Conservation (phyloP, 306 rosid species). For the Alnus rubra region DNA sequence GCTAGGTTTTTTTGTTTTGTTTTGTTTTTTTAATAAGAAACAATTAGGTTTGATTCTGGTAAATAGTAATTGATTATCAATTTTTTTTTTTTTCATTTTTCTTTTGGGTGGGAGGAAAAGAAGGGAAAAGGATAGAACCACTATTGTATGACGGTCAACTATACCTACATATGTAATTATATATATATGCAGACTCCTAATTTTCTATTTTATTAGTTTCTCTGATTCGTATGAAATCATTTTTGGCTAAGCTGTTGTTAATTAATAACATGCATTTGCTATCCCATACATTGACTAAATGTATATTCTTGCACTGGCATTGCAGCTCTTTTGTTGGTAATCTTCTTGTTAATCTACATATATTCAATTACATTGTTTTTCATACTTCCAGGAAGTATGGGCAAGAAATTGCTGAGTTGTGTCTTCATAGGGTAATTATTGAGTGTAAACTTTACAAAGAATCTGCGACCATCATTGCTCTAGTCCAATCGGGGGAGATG, state of each 20-base stretch:
- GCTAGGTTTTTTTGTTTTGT: no score
- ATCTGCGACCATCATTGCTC: conserved; percentile 46
- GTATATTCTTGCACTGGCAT: background rate
- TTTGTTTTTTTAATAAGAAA: no score
- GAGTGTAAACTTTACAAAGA: conserved; percentile 67
- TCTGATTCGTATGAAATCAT: background rate
- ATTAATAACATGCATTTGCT: background rate
- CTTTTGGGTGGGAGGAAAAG: no score
- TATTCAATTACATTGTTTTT: conserved; percentile 4
- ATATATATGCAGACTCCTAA: background rate
- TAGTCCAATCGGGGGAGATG: conserved; percentile 60
- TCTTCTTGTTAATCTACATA: conserved; percentile 2
- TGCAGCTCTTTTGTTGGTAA: conserved; percentile 1
- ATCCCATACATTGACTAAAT: background rate
- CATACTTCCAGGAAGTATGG: conserved; percentile 41
- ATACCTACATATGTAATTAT: no score
- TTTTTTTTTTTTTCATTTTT: no score
- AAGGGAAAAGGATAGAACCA: no score
- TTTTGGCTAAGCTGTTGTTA: background rate
- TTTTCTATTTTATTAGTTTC: conserved; percentile 3
- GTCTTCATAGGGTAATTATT: conserved; percentile 53
- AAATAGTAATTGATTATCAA: no score
- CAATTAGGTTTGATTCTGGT: no score
- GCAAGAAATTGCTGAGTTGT: conserved; percentile 59
- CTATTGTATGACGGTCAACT: no score